Percentiles rank a stretch among this genome's conserved stretches.
Evolutionary conservation across 2,329 filamentous ascomycete species (phyloP).

Genomic region (Huntiella bhutanensis): DNA sequence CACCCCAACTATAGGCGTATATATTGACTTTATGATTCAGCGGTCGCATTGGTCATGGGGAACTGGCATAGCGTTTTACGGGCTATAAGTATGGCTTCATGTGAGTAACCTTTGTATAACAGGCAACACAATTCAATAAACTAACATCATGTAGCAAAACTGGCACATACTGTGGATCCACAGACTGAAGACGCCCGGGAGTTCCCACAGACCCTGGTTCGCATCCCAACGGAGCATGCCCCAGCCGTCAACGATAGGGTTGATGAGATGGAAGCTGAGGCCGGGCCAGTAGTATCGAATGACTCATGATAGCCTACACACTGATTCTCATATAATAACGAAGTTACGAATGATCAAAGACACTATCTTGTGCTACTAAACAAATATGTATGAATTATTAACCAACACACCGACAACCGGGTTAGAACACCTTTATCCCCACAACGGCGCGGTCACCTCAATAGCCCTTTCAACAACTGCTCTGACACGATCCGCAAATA

Average conservation of each 20-base stretch:
- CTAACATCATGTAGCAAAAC: constrained; percentile 5
- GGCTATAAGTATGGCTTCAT: constrained; percentile 71
- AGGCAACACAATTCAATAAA: not conserved
- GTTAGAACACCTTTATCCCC: constrained; percentile 23
- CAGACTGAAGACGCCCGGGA: constrained; percentile 3
- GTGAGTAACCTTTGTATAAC: constrained; percentile 26
- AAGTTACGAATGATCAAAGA: not conserved
- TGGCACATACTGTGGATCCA: constrained; percentile 1
- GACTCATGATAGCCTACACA: no score
- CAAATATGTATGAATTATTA: not conserved
- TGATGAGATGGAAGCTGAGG: constrained; percentile 28
- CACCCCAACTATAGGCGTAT: not conserved
- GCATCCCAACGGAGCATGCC: constrained; percentile 66
- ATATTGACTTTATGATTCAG: constrained; percentile 22
- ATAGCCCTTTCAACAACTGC: constrained; percentile 80
- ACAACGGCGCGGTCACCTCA: constrained; percentile 66
- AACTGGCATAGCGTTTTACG: constrained; percentile 80
- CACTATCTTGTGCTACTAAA: not conserved
- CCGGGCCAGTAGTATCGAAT: constrained; percentile 15
- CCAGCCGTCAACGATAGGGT: constrained; percentile 42
- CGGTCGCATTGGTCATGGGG: constrained; percentile 63
- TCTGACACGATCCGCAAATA: constrained; percentile 65
- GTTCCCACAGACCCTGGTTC: constrained; percentile 63
- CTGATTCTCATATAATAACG: no score
- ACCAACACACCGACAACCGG: not conserved